Conservation (phyloP, 768 basidiomycete genomes). For the Suillus discolor region DNA sequence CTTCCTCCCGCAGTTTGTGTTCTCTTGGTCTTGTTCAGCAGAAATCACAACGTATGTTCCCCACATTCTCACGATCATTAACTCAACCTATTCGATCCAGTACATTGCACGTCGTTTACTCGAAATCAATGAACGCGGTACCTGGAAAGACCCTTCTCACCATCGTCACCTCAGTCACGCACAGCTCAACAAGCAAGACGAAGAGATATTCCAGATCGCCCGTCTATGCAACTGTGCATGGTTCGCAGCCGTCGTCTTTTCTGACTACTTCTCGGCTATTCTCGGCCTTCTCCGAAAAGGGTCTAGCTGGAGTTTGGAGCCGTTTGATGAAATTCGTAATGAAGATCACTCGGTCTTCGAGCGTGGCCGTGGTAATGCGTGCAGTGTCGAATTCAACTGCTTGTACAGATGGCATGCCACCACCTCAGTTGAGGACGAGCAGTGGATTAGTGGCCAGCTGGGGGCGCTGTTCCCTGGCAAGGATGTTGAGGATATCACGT, state of each 20-base stretch:
- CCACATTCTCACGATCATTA: not conserved
- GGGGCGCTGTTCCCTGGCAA: slow-evolving; percentile 55
- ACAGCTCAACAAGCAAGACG: slow-evolving; percentile 56
- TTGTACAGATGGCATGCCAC: slow-evolving; percentile 88
- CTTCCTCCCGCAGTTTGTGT: slow-evolving; percentile 79
- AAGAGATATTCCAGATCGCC: slow-evolving; percentile 84
- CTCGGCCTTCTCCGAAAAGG: slow-evolving; percentile 78
- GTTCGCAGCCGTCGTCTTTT: slow-evolving; percentile 79
- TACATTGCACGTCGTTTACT: slow-evolving; percentile 78
- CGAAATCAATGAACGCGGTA: slow-evolving; percentile 79
- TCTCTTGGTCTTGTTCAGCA: slow-evolving; percentile 82
- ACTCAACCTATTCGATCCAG: slow-evolving; percentile 36
- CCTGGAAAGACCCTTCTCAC: slow-evolving; percentile 55
- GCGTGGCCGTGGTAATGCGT: slow-evolving; percentile 79
- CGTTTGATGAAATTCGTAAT: slow-evolving; percentile 72
- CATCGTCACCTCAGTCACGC: slow-evolving; percentile 36
- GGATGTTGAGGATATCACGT: slow-evolving; percentile 46
- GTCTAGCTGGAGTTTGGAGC: slow-evolving; percentile 74
- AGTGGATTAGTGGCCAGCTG: slow-evolving; percentile 62
- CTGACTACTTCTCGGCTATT: slow-evolving; percentile 82
- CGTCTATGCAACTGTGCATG: slow-evolving; percentile 78
- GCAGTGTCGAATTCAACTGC: slow-evolving; percentile 89
- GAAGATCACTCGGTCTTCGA: slow-evolving; percentile 69
- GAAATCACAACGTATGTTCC: slow-evolving; percentile 80
- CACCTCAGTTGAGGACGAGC: slow-evolving; percentile 68